phyloP scores from a whole-genome alignment of 768 basidiomycete species.

The Mycena venus region DNA sequence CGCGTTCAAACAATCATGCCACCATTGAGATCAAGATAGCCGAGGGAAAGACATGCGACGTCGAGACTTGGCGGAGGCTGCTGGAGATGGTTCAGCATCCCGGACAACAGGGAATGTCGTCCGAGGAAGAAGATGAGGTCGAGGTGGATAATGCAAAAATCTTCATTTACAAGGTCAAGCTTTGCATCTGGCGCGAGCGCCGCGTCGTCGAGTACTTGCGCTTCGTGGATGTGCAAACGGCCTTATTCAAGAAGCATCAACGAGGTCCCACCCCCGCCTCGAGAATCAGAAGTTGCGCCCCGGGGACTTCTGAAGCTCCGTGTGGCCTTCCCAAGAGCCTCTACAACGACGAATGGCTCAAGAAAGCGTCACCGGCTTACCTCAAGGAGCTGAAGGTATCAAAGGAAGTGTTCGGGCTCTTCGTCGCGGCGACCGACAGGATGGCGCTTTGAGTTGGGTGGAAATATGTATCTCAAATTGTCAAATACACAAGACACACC shows the following conservation, averaged over 20 bases:
- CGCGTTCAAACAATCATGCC: slow-evolving; percentile 10
- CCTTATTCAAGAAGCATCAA: slow-evolving; percentile 10
- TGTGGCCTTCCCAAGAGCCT: slow-evolving; percentile 30
- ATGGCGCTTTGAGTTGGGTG: slow-evolving; percentile 20
- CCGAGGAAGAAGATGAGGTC: slow-evolving; percentile 27
- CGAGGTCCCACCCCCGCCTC: slow-evolving; percentile 3
- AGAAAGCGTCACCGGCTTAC: slow-evolving; percentile 10
- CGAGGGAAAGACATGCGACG: slow-evolving; percentile 1
- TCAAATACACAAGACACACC: neutral
- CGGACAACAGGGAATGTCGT: slow-evolving; percentile 29
- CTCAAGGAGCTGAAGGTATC: slow-evolving; percentile 24
- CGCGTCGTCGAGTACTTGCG: slow-evolving; percentile 24
- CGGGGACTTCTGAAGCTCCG: slow-evolving; percentile 12
- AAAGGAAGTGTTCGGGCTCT: slow-evolving; percentile 26
- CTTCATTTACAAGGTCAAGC: slow-evolving; percentile 14
- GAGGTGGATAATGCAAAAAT: slow-evolving; percentile 14
- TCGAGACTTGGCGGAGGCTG: slow-evolving; percentile 29
- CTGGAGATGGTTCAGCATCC: slow-evolving; percentile 20
- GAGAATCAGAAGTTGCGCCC: neutral
- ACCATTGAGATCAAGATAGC: slow-evolving; percentile 20
- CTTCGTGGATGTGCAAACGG: slow-evolving; percentile 27
- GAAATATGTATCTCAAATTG: neutral
- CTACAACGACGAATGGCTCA: slow-evolving; percentile 28
- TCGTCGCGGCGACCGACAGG: slow-evolving; percentile 23
- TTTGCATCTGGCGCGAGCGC: slow-evolving; percentile 32